These are phyloP conservation scores for Acacia acuminata DNA, from an alignment of 306 rosid genomes.

Conservation along the genomic window DNA sequence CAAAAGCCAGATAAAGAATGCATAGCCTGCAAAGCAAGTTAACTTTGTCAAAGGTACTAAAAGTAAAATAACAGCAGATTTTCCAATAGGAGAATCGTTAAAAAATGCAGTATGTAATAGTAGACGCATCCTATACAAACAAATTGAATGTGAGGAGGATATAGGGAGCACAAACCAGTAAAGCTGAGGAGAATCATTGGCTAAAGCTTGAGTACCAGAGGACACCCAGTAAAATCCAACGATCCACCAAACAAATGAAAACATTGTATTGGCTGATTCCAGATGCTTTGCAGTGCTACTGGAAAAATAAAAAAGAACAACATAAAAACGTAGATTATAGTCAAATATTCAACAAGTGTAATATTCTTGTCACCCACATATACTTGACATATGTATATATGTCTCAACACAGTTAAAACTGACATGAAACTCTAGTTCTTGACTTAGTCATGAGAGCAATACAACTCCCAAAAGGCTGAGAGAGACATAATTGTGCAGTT, in stretches of 20 bases:
- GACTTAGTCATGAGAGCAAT: conserved; percentile 1
- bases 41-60: conserved; percentile 23
- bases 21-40: conserved; percentile 81
- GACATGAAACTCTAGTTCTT: not conserved
- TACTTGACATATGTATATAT: not conserved
- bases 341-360: not conserved
- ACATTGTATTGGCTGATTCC: conserved; percentile 96
- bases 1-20: conserved; percentile 90
- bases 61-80: conserved; percentile 21
- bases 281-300: conserved; percentile 82
- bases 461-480: conserved; percentile 5
- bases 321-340: conserved; percentile 5
- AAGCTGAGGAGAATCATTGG: conserved; percentile 72
- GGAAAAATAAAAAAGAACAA: not conserved
- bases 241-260: conserved; percentile 98
- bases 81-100: conserved; percentile 12
- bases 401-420: conserved; percentile 1
- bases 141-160: conserved; percentile 15
- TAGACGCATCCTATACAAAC: conserved; percentile 1
- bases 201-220: conserved; percentile 68
- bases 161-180: conserved; percentile 69
- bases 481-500: not conserved
- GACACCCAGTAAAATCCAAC: conserved; percentile 98
- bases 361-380: not conserved
- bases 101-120: not conserved